Base-by-base conservation (phyloP, 371 early-diverging fungal genomes). In the Synchytrium microbalum region DNA sequence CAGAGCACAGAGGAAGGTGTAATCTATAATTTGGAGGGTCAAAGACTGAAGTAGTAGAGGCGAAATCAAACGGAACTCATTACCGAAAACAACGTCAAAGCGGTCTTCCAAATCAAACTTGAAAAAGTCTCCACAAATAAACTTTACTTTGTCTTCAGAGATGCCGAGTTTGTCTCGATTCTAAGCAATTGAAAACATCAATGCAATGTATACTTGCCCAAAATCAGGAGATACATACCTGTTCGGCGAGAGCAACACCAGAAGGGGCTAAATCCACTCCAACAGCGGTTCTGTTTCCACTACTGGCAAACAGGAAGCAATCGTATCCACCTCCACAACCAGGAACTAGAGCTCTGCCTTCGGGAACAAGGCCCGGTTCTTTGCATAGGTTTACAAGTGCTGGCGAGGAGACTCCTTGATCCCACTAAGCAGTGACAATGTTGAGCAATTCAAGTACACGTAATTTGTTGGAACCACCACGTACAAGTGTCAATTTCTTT, bases 271-370 rank as follows among this genome's bases (percentile, higher is more conserved):
- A 30, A 30, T 32, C 54, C 19, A 33, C 63, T 27, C 28, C 54
- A 0, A 68, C 62, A 3, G 2, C 25, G 14, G 30, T 33, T 71
- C 85, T 79, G 75, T 83, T 73, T 31, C 68, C 61, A 24, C 78
- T 77, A 28, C 70, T 70, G 28, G 81, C 75, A n/a, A 85, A 77
- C 32, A 86, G 19, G 83, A 83, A 46, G 78, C 70, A 63, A 87
- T 86, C 54, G 88, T 68, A 64, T 92, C 92, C 54, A 90, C 67
- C 46, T 10, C 93, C 93, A 62, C 92, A 92, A 16, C 92, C 93
- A 1, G 93, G 92, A 28, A 93, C 90, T 13, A 93, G 77, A 24
- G 77, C 86, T 51, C 67, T 71, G 27, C 86, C 88, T n/a, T 71
- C 54, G 1, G 62, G 68, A 24, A 10, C 23, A 2, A 19, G 1